phyloP scores from a whole-genome alignment of 2,329 filamentous ascomycete genomes.

The Talaromyces sp. region DNA sequence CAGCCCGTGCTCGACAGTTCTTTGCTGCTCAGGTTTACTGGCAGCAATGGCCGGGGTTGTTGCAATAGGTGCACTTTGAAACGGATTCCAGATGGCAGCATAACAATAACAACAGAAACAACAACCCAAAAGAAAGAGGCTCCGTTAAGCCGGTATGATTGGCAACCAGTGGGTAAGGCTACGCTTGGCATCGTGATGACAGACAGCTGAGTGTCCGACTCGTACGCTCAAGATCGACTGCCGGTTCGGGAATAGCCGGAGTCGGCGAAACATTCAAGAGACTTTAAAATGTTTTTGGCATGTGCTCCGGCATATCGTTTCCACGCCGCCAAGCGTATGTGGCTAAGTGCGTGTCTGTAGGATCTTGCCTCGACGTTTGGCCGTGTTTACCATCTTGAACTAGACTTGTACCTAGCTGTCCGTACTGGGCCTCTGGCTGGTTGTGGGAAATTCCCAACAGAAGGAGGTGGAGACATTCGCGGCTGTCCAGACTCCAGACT shows the following conservation, averaged over 20 bases:
- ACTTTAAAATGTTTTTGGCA: not conserved
- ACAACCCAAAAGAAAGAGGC: not conserved
- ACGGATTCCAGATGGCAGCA: not conserved
- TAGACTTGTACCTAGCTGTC: not conserved
- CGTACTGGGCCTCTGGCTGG: not conserved
- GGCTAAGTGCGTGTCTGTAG: not conserved
- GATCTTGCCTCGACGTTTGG: not conserved
- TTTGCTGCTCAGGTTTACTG: not conserved
- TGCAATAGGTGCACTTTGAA: not conserved
- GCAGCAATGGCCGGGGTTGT: not conserved
- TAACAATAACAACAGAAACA: not conserved
- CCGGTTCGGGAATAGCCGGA: not conserved
- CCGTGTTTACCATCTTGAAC: not conserved
- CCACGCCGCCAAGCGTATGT: not conserved
- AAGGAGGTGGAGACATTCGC: not conserved
- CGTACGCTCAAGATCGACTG: not conserved
- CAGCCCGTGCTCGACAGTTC: no score
- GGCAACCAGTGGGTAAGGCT: not conserved
- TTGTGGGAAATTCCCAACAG: not conserved
- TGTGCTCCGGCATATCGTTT: not conserved
- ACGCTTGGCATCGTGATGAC: not conserved
- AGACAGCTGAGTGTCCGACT: not conserved
- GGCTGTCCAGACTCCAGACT: no score
- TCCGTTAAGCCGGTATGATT: not conserved
- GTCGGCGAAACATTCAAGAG: not conserved